phyloP scores from a whole-genome alignment of 768 basidiomycete species.

The Amanita inopinata region DNA sequence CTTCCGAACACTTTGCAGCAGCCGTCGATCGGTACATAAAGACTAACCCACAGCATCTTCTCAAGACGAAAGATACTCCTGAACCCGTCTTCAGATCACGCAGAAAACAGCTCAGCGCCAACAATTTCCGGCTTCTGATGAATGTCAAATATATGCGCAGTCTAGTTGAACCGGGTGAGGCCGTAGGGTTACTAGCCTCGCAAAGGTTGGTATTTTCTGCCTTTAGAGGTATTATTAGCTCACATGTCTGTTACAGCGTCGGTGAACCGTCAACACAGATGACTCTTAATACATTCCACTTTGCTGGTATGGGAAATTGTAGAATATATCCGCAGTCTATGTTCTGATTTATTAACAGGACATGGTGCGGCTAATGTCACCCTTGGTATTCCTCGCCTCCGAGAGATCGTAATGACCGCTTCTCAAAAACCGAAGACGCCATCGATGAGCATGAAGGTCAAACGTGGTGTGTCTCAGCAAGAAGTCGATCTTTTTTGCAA shows the following conservation, averaged over 20 bases:
- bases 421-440: conserved; percentile 91
- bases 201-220: conserved; percentile 58
- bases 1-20: conserved; percentile 85
- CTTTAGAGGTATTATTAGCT: background rate
- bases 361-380: conserved; percentile 99
- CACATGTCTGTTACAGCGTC: conserved; percentile 44
- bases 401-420: conserved; percentile 99
- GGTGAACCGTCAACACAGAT: conserved; percentile 99
- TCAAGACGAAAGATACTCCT: conserved; percentile 27
- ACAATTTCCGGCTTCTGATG: conserved; percentile 74
- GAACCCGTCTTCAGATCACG: conserved; percentile 28
- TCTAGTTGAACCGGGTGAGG: conserved; percentile 94
- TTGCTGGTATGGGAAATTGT: conserved; percentile 55
- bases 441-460: conserved; percentile 83
- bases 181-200: conserved; percentile 93
- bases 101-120: conserved; percentile 34
- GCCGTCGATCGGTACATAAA: conserved; percentile 74
- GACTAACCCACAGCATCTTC: conserved; percentile 49
- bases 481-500: conserved; percentile 80
- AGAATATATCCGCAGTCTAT: background rate
- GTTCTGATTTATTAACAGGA: conserved; percentile 35
- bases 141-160: conserved; percentile 89
- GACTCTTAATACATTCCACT: conserved; percentile 99
- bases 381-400: conserved; percentile 93
- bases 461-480: conserved; percentile 35